Conservation (phyloP, 345 rosid genomes). For the Linum lewisii region DNA sequence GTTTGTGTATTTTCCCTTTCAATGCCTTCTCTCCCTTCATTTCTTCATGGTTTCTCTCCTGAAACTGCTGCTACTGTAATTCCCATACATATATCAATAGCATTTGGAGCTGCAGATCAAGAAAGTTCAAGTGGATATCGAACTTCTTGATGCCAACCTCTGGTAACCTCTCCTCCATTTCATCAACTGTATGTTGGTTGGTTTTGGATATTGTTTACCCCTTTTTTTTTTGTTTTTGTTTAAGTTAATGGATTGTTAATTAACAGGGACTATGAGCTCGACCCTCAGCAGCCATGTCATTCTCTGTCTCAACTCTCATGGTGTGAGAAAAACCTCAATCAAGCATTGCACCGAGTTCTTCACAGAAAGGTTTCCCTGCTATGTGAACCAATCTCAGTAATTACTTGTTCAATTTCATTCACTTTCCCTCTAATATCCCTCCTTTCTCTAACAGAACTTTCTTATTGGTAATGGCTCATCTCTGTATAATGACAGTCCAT, state of each 20-base stretch:
- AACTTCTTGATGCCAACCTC: slow-evolving; percentile 5
- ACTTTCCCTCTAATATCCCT: not conserved
- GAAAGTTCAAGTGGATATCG: slow-evolving; percentile 2
- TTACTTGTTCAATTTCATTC: too few relatives aligned
- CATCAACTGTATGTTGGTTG: too few relatives aligned
- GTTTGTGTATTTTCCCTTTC: not conserved
- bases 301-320: not conserved
- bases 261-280: not conserved
- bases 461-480: not conserved
- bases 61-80: not conserved
- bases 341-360: not conserved
- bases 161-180: too few relatives aligned
- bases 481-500: not conserved
- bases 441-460: not conserved
- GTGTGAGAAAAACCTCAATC: not conserved
- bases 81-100: not conserved
- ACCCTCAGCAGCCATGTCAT: not conserved
- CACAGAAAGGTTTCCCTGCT: not conserved
- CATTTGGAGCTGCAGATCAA: slow-evolving; percentile 11
- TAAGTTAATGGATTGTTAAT: too few relatives aligned
- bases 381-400: too few relatives aligned
- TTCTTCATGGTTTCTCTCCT: not conserved
- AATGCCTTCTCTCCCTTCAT: not conserved
- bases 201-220: too few relatives aligned
- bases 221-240: too few relatives aligned